phyloP scores from a whole-genome alignment of 202 grass and related monocot genomes.

The Setaria viridis region DNA sequence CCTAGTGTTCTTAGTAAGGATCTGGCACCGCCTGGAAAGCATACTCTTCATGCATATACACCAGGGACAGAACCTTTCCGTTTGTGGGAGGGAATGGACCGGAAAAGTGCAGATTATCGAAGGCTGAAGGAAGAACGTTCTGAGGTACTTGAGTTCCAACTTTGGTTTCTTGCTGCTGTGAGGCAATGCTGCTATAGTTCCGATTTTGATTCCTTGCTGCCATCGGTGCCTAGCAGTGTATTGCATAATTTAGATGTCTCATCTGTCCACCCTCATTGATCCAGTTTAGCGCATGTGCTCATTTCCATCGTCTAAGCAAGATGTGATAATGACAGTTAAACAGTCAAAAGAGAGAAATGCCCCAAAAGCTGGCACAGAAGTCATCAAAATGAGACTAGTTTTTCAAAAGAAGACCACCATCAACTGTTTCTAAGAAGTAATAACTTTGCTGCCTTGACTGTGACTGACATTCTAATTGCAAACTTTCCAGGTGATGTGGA shows the following conservation, averaged over 20 bases:
- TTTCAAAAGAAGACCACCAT: slow-evolving; percentile 20
- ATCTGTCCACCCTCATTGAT: not conserved
- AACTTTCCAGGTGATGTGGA: slow-evolving; percentile 88
- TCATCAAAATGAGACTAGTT: slow-evolving; percentile 11
- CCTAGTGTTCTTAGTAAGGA: slow-evolving; percentile 78
- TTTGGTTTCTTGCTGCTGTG: slow-evolving; percentile 22
- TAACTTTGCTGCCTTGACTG: slow-evolving; percentile 12
- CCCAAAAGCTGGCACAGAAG: slow-evolving; percentile 39
- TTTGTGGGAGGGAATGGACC: slow-evolving; percentile 86
- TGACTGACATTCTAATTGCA: slow-evolving; percentile 32
- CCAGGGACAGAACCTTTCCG: slow-evolving; percentile 87
- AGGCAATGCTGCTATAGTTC: slow-evolving; percentile 1
- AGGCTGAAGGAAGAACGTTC: slow-evolving; percentile 90
- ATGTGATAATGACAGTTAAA: not conserved
- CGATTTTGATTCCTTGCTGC: not conserved
- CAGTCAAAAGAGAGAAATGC: slow-evolving; percentile 17
- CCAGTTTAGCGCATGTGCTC: not conserved
- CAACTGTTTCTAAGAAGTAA: slow-evolving; percentile 10
- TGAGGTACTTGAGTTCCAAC: slow-evolving; percentile 59
- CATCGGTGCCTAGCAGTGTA: slow-evolving; percentile 4
- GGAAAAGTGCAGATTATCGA: slow-evolving; percentile 73
- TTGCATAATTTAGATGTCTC: slow-evolving; percentile 19
- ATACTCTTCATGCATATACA: slow-evolving; percentile 93
- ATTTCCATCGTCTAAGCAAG: slow-evolving; percentile 9
- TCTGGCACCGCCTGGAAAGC: slow-evolving; percentile 84